Evolutionary conservation across 345 rosid genomes (phyloP), one percentile per base, ranked within the genome.

Genomic region (Eucalyptus cloeziana): DNA sequence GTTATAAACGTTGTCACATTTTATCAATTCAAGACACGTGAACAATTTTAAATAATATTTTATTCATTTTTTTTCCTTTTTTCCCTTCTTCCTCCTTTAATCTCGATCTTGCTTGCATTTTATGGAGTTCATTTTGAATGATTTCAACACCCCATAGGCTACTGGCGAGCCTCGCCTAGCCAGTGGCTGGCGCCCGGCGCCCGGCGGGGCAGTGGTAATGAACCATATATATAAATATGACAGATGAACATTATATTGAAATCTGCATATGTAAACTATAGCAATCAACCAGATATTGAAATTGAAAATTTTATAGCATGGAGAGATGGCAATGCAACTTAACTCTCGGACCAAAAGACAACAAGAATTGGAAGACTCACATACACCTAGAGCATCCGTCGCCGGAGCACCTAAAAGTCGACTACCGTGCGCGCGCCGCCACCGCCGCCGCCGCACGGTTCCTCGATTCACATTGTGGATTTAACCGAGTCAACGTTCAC

Each of bases 1-100:
- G 0, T 9, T 0, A 9, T 10, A 4, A 56, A 22, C 1, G 0
- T 8, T 56, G 10, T 56, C 12, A 10, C 1, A 0, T 24, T 24
- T 56, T 9, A 2, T 24, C 5, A 22, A 56, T 56, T 22, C 0
- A 22, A 0, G 3, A 51, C 2, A 7, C 5, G 30, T 24, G 1
- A 22, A 9, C 2, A 2, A 56, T 56, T 24, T 56, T 0, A 56
- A 56, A 24, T 56, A 9, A 22, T 56, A 52, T 52, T 19, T 19
- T 52, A 7, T 19, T 52, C 10, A 0, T 51, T 52, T 51, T 16
- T 16, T 49, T 51, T 7, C 16, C 0, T 52, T 52, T 52, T 52
- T 52, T 19, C 1, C 58, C 10, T 52, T 52, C 10, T 21, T 52
- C 10, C 2, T 52, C 25, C 58, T 52, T 21, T 52, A 9, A 9